These are phyloP conservation scores for Posidonia australis DNA, from an alignment of 106 monocot genomes.

Conservation along the genomic window DNA sequence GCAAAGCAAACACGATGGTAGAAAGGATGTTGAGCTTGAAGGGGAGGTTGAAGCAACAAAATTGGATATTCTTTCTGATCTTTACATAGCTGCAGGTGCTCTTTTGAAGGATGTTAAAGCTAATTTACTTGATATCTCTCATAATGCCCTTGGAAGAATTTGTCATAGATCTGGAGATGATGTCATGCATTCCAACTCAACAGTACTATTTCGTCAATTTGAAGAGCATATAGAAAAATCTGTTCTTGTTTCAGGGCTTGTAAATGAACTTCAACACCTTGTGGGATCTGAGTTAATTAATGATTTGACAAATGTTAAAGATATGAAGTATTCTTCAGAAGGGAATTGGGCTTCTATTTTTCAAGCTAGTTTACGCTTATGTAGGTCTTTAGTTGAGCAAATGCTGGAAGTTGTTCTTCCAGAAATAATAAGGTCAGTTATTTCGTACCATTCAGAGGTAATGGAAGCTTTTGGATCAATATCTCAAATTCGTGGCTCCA, in stretches of 20 bases:
- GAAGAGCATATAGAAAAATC: conserved; percentile 91
- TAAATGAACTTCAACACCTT: conserved; percentile 46
- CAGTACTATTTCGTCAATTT: conserved; percentile 25
- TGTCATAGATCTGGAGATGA: conserved; percentile 25
- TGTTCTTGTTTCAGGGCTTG: conserved; percentile 43
- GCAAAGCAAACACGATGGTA: conserved; percentile 17
- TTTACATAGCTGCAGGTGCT: conserved; percentile 36
- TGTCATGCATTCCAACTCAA: conserved; percentile 22
- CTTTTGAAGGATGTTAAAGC: conserved; percentile 43
- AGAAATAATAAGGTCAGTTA: conserved; percentile 49
- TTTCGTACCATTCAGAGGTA: conserved; percentile 64
- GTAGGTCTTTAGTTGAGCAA: conserved; percentile 50
- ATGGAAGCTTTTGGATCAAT: conserved; percentile 91
- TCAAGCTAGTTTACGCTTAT: conserved; percentile 32
- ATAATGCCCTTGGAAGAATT: conserved; percentile 19
- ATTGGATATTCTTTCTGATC: conserved; percentile 21
- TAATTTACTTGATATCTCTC: conserved; percentile 35
- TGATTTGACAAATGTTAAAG: conserved; percentile 8
- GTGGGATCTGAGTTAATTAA: conserved; percentile 27
- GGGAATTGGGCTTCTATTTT: conserved; percentile 60
- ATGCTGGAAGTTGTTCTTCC: conserved; percentile 60
- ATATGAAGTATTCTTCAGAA: conserved; percentile 16
- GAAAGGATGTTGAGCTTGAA: conserved; percentile 18
- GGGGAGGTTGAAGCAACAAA: conserved; percentile 39
- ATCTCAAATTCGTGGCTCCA: conserved; percentile 76